phyloP scores from a whole-genome alignment of 768 basidiomycete genomes.

The Suillus subalutaceus region DNA sequence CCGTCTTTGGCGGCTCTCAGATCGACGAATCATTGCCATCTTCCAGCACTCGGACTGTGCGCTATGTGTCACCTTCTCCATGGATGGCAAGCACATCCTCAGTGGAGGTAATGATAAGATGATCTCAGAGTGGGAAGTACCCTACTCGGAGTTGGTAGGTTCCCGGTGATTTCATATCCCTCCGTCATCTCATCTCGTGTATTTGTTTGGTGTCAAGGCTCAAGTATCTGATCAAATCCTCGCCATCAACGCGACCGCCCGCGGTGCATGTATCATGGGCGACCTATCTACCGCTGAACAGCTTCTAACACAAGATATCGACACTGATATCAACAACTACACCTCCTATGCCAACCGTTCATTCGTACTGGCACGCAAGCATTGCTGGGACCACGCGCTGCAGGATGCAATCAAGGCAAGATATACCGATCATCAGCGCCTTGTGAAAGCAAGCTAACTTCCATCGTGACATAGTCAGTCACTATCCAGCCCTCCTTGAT shows the following conservation, averaged over 20 bases:
- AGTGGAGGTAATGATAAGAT: background rate
- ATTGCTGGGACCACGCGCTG: background rate
- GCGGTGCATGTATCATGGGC: background rate
- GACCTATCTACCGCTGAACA: background rate
- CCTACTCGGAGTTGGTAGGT: background rate
- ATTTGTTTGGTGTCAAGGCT: background rate
- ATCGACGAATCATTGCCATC: background rate
- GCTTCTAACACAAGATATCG: background rate
- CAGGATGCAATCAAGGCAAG: background rate
- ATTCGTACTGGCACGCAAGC: background rate
- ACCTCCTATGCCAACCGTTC: background rate
- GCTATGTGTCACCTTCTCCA: background rate
- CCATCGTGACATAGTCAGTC: background rate
- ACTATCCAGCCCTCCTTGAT: background rate
- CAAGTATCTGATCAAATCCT: background rate
- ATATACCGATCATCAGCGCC: background rate
- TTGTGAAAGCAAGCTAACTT: background rate
- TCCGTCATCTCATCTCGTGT: background rate
- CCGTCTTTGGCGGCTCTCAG: background rate
- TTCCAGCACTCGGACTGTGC: background rate
- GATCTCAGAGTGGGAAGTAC: background rate
- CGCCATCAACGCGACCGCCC: background rate
- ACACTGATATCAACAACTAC: background rate
- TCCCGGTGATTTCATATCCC: background rate
- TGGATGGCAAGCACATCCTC: background rate